Conservation (phyloP, 2,329 filamentous ascomycete species). For the Phyllosticta capitalensis region DNA sequence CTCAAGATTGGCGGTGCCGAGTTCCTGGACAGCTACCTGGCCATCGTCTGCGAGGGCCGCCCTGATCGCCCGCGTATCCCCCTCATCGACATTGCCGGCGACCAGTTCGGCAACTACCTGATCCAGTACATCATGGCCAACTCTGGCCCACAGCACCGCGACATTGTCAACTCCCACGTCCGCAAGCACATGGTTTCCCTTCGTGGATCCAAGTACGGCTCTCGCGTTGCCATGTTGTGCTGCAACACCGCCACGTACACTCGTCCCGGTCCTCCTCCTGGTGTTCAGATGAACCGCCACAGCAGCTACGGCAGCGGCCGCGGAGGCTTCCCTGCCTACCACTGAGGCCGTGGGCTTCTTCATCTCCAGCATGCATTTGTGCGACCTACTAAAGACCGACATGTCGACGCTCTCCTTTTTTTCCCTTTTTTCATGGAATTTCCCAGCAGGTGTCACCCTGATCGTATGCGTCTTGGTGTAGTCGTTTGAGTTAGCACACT, state of each 20-base stretch:
- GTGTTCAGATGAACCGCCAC: slow-evolving; percentile 35
- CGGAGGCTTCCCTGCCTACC: slow-evolving; percentile 16
- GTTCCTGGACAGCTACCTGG: slow-evolving; percentile 85
- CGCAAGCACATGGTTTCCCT: slow-evolving; percentile 99
- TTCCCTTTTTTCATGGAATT: slow-evolving; percentile 6
- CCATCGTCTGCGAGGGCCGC: slow-evolving; percentile 86
- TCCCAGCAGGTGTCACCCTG: slow-evolving; percentile 4
- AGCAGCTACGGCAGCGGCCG: slow-evolving; percentile 17
- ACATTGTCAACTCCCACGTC: slow-evolving; percentile 87
- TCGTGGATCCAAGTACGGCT: slow-evolving; percentile 95
- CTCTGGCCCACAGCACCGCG: slow-evolving; percentile 76
- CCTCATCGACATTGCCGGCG: slow-evolving; percentile 93
- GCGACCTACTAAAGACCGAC: slow-evolving; percentile 5
- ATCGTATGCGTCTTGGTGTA: slow-evolving; percentile 10
- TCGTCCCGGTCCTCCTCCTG: slow-evolving; percentile 74
- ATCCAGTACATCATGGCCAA: slow-evolving; percentile 96
- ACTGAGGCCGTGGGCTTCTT: neutral
- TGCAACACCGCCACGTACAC: slow-evolving; percentile 87
- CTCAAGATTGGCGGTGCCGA: slow-evolving; percentile 90
- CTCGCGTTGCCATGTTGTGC: slow-evolving; percentile 96
- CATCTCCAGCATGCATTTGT: slow-evolving; percentile 9
- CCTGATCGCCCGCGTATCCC: slow-evolving; percentile 89
- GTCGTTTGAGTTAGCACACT: slow-evolving; percentile 7
- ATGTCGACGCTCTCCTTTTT: slow-evolving; percentile 6
- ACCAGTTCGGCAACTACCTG: slow-evolving; percentile 97